Evolutionary conservation across 192 early-diverging fungal species (phyloP), one percentile per base, ranked within the genome.

Genomic region (Coemansia umbellata): DNA sequence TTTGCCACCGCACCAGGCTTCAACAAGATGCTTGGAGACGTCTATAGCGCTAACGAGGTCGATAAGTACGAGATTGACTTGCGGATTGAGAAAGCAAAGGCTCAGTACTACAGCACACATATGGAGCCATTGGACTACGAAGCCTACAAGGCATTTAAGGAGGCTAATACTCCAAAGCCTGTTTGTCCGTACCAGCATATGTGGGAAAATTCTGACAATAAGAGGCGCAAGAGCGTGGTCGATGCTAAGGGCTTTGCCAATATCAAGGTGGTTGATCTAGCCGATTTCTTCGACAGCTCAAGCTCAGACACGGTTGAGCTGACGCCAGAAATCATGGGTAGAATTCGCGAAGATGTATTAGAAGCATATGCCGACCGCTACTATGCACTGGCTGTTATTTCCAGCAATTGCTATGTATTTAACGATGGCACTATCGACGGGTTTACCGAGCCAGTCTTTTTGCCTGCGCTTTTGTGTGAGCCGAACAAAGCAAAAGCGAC

Each of bases 111-210:
- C 31, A 56, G 15, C 53, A 19, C 31, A 2, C 44, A 64, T 0
- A 42, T 74, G 0, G 70, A 66, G 32, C 37, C 54, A 0, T 14
- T 74, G 7, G 35, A 55, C 32, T 66, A 66, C 14, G 51, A 44
- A 5, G 47, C 35, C 47, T 74, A 74, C 55, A 15, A 17, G 10
- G 31, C 11, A 18, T 54, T 33, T 40, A 66, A 54, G 42, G 54
- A 58, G 18, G 36, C 22, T 27, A 63, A 15, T 21, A 45, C 50
- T 31, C 70, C 63, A 17, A 62, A 62, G 36, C 59, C 63, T 10
- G 51, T 62, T 24, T 74, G 70, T 11, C 70, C 70, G 32, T 74
- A 74, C 55, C 70, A 74, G 55, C 63, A 74, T 47, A 40, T 74
- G 50, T 74, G 70, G 70, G 63, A 74, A 0, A 36, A 31, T 22